Evolutionary conservation across 2,329 filamentous ascomycete species (phyloP).

Genomic region (Sporothrix luriei): DNA sequence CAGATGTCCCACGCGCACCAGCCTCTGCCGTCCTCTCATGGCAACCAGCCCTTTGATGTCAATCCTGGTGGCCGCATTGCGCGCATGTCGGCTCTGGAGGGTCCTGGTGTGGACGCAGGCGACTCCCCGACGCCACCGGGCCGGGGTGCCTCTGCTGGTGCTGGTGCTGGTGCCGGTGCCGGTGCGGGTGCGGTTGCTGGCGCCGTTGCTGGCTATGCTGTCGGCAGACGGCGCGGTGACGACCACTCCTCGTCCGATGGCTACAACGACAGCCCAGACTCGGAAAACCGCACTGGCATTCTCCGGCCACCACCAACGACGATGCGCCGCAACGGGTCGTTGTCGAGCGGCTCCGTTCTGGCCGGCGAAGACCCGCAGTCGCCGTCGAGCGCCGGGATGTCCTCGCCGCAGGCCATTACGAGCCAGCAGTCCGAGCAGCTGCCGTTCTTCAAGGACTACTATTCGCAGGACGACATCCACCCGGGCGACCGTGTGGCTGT

Average conservation of each 20-base stretch:
- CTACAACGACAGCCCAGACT: conserved; percentile 71
- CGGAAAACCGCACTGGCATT: conserved; percentile 60
- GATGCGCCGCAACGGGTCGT: conserved; percentile 77
- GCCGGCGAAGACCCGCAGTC: conserved; percentile 72
- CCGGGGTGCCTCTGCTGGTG: conserved; percentile 46
- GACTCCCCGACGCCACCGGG: conserved; percentile 61
- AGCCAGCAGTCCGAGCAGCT: conserved; percentile 95
- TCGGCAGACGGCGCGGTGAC: conserved; percentile 52
- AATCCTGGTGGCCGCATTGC: conserved; percentile 87
- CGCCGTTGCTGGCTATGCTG: conserved; percentile 53
- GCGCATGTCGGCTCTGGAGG: conserved; percentile 92
- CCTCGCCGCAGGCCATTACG: conserved; percentile 78
- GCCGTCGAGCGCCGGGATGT: conserved; percentile 73
- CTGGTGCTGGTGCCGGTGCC: conserved; percentile 51
- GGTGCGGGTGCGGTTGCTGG: conserved; percentile 54
- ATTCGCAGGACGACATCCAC: conserved; percentile 94
- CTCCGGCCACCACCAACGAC: conserved; percentile 61
- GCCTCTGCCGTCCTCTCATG: conserved; percentile 24
- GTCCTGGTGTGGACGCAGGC: conserved; percentile 55
- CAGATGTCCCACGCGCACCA: conserved; percentile 45
- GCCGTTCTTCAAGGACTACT: conserved; percentile 97
- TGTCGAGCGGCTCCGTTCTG: conserved; percentile 81
- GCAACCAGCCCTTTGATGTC: conserved; percentile 59
- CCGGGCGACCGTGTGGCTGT: conserved; percentile 87
- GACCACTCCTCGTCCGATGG: conserved; percentile 71